These are phyloP conservation scores for Lotmaria passim DNA, from an alignment of 208 protist species.

Conservation along the genomic window DNA sequence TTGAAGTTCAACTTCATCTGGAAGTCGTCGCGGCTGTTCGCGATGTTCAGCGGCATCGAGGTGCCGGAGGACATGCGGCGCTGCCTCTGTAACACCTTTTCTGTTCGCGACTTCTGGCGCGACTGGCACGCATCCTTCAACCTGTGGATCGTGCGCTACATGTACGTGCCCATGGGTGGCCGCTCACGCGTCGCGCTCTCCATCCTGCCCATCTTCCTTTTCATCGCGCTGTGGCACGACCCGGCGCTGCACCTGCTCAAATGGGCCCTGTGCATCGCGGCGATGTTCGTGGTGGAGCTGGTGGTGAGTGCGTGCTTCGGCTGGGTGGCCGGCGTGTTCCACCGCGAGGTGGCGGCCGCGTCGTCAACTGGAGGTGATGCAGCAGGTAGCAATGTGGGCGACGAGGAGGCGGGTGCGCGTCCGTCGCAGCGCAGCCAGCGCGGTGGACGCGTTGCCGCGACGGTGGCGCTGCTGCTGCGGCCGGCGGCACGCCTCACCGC, in stretches of 20 bases:
- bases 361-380: neutral
- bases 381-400: neutral
- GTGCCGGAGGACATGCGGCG: slow-evolving; percentile 90
- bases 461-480: slow-evolving; percentile 12
- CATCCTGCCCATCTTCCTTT: slow-evolving; percentile 92
- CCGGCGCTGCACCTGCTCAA: slow-evolving; percentile 69
- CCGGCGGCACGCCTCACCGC: slow-evolving; percentile 16
- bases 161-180: slow-evolving; percentile 94
- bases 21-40: slow-evolving; percentile 84
- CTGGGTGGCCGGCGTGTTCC: slow-evolving; percentile 19
- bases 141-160: slow-evolving; percentile 93
- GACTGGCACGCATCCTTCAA: slow-evolving; percentile 95
- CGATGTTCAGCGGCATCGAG: slow-evolving; percentile 85
- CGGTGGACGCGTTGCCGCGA: neutral
- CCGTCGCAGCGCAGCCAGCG: neutral
- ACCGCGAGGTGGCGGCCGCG: slow-evolving; percentile 27
- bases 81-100: slow-evolving; percentile 87
- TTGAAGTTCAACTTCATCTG: slow-evolving; percentile 92
- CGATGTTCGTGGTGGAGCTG: slow-evolving; percentile 66
- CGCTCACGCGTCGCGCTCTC: slow-evolving; percentile 47
- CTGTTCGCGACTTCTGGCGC: slow-evolving; percentile 91
- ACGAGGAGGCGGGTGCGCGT: neutral
- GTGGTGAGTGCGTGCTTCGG: slow-evolving; percentile 35
- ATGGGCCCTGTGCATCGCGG: slow-evolving; percentile 67
- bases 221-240: slow-evolving; percentile 95